Evolutionary conservation across 2,329 filamentous ascomycete species (phyloP).

Genomic region (Aureobasidium pullulans): DNA sequence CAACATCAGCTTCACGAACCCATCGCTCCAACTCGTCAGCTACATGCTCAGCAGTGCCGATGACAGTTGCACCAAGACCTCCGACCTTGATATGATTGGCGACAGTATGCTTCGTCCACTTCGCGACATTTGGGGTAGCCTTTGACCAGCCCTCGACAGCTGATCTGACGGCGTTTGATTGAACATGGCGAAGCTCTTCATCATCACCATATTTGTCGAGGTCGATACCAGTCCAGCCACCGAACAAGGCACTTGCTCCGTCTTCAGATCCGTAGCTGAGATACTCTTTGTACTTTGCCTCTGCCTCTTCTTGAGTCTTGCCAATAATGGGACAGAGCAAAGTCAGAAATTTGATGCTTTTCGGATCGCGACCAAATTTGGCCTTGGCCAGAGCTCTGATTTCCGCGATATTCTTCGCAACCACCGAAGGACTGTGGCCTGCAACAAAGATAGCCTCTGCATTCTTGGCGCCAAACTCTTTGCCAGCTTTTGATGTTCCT

Average conservation of each 20-base stretch:
- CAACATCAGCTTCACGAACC: constrained; percentile 61
- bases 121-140: constrained; percentile 46
- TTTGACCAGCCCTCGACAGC: constrained; percentile 50
- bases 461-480: constrained; percentile 60
- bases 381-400: background rate
- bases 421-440: background rate
- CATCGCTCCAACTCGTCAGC: constrained; percentile 62
- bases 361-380: constrained; percentile 49
- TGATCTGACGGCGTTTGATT: constrained; percentile 53
- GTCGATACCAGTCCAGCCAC: constrained; percentile 67
- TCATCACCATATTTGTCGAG: constrained; percentile 54
- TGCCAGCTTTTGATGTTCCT: constrained; percentile 59
- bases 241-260: constrained; percentile 63
- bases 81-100: constrained; percentile 62
- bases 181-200: constrained; percentile 55
- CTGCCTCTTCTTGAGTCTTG: constrained; percentile 57
- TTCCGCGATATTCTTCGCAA: constrained; percentile 36
- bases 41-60: constrained; percentile 58
- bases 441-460: constrained; percentile 64
- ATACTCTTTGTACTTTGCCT: constrained; percentile 56
- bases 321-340: constrained; percentile 60
- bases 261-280: constrained; percentile 55
- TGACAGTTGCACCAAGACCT: constrained; percentile 56
- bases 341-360: constrained; percentile 60
- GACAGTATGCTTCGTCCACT: constrained; percentile 66